Percentiles rank a stretch among this genome's conserved stretches.
Conservation (phyloP, 192 early-diverging fungal species). For the Rhizophagus prolifer region DNA sequence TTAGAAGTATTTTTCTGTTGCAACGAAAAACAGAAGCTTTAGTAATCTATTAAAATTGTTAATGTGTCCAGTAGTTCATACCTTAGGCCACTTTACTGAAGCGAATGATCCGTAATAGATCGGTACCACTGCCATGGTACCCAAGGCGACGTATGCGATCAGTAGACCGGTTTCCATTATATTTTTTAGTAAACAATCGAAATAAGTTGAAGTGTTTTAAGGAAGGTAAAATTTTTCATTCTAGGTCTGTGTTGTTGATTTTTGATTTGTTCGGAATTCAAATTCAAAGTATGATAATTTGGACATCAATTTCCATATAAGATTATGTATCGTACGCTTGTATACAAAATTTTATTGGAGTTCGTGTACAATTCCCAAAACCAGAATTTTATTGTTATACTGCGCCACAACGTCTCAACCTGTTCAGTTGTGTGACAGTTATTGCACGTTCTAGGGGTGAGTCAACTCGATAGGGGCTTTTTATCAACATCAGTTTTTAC, state of each 20-base stretch:
- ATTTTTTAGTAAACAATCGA: not conserved
- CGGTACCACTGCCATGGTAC: constrained; percentile 82
- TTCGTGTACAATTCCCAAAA: too few species aligned
- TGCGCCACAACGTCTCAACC: too few species aligned
- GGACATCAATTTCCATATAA: too few species aligned
- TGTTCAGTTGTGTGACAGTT: too few species aligned
- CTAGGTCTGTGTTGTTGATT: not conserved
- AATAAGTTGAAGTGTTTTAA: not conserved
- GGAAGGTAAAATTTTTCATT: not conserved
- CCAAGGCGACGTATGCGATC: constrained; percentile 82
- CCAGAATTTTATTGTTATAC: too few species aligned
- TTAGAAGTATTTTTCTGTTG: constrained; percentile 39
- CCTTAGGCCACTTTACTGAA: constrained; percentile 64
- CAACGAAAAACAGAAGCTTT: not conserved
- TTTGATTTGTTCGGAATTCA: not conserved
- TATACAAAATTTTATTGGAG: too few species aligned
- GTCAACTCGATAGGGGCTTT: too few species aligned
- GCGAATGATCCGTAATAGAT: constrained; percentile 85
- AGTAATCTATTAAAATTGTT: not conserved
- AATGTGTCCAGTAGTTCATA: not conserved
- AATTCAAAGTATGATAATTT: too few species aligned
- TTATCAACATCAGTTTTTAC: too few species aligned
- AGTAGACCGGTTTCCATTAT: constrained; percentile 50
- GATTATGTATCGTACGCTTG: too few species aligned
- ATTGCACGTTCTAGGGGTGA: too few species aligned